Base-by-base conservation (phyloP, 2,329 filamentous ascomycete species). In the Microcyclospora tardicrescens region DNA sequence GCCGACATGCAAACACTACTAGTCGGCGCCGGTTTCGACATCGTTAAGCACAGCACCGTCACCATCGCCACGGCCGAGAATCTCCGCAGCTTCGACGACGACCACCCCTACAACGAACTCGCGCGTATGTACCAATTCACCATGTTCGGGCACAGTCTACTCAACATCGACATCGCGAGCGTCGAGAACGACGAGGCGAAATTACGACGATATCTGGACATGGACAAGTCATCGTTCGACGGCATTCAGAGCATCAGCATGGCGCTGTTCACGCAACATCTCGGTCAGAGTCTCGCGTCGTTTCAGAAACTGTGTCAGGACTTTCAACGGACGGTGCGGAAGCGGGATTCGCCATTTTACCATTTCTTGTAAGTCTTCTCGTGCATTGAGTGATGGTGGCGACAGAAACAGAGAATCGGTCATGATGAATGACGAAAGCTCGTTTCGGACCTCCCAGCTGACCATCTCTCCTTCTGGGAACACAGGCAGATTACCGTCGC, bases 51-150 rank as follows among this genome's bases (percentile, higher is more conserved):
- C 73, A 45, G 79, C 89, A 56, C 68, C 75, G 43, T 69, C 75
- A 37, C 76, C 83, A 24, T 69, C 84, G 54, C 11, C 39, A 39
- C 89, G 83, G 81, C 73, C 75, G 42, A 59, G 65, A 16, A 34
- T 6, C 14, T 27, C 8, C 15, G 29, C 6, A 19, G 33, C 14
- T 16, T 12, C 12, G 27, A 35, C 29, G 35, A 34, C 10, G 75
- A 84, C 49, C 65, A 70, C 16, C 68, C 76, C 45, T 69, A 77
- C 48, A 78, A 76, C 44, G 72, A 80, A 33, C 71, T 86, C 38
- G 84, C 82, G 24, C 71, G 77, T 41, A 93, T 84, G 82, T 93
- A 93, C 62, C 86, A 89, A 54, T 65, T 89, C 16, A 79, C 77
- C 30, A 67, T 94, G 49, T 77, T 72, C 10, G 36, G 75, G 85